These are phyloP conservation scores for Aspergillus uvarum DNA, from an alignment of 2,329 filamentous ascomycete species.

Conservation along the genomic window DNA sequence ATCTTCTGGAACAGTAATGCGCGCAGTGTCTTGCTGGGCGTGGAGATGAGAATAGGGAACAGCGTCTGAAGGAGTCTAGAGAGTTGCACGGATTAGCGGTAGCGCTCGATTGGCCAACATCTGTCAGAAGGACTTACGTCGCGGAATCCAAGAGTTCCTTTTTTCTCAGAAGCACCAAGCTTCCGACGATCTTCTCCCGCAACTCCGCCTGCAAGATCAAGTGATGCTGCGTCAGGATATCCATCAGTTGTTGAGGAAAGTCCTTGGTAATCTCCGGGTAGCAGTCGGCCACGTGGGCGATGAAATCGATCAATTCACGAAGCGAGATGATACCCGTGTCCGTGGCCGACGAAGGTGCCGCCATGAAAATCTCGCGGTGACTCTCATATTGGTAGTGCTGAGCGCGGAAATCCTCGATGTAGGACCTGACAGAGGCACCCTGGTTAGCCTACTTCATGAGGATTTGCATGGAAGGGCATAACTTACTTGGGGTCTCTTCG, in stretches of 20 bases:
- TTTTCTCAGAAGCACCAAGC: constrained; percentile 79
- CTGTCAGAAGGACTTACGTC: constrained; percentile 42
- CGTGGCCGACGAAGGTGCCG: constrained; percentile 74
- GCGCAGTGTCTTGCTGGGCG: constrained; percentile 84
- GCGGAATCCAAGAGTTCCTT: constrained; percentile 91
- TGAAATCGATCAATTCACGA: constrained; percentile 87
- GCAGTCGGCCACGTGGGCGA: constrained; percentile 90
- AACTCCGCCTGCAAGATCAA: constrained; percentile 77
- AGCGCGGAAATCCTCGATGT: constrained; percentile 81
- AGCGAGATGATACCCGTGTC: constrained; percentile 79
- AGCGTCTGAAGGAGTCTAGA: constrained; percentile 73
- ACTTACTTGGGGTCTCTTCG: constrained; percentile 75
- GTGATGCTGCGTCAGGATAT: constrained; percentile 80
- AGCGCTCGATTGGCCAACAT: neutral
- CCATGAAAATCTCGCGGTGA: constrained; percentile 86
- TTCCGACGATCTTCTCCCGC: constrained; percentile 91
- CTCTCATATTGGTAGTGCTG: constrained; percentile 92
- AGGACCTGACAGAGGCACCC: constrained; percentile 60
- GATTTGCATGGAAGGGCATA: too few species aligned
- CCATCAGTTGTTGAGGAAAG: constrained; percentile 78
- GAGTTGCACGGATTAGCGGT: neutral
- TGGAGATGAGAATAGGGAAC: constrained; percentile 92
- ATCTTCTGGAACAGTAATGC: constrained; percentile 86
- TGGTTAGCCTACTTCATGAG: constrained; percentile 35
- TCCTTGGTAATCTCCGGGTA: constrained; percentile 76